Evolutionary conservation across 2,329 filamentous ascomycete genomes (phyloP).

Genomic region (Coleophoma crateriformis): DNA sequence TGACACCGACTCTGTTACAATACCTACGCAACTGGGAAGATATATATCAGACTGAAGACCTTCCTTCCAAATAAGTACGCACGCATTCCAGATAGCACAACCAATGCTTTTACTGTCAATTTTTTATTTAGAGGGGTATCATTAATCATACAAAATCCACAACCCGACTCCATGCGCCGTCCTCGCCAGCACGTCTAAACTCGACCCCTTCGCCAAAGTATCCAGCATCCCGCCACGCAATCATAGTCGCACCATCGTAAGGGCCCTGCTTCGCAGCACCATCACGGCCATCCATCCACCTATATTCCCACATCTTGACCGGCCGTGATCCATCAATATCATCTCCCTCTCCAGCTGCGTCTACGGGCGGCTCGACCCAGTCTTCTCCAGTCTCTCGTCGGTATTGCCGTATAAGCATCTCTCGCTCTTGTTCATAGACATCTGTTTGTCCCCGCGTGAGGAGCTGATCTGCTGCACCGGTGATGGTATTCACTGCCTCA

Average conservation of each 20-base stretch:
- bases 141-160: constrained; percentile 25
- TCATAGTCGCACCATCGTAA: constrained; percentile 81
- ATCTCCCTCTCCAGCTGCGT: constrained; percentile 25
- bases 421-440: constrained; percentile 87
- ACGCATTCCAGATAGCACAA: too few species aligned
- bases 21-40: too few species aligned
- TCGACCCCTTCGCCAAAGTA: constrained; percentile 92
- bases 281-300: constrained; percentile 86
- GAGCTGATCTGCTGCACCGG: constrained; percentile 82
- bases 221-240: constrained; percentile 83
- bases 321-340: constrained; percentile 8
- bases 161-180: constrained; percentile 30
- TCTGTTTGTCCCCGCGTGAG: constrained; percentile 78
- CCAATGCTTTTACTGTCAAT: too few species aligned
- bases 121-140: too few species aligned
- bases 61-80: too few species aligned
- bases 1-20: too few species aligned
- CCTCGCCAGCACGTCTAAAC: constrained; percentile 56
- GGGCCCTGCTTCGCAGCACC: constrained; percentile 76
- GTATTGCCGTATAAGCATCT: constrained; percentile 78
- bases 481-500: constrained; percentile 73
- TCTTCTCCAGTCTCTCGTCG: constrained; percentile 79
- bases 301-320: constrained; percentile 73
- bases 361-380: constrained; percentile 58
- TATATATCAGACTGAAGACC: too few species aligned